These are phyloP conservation scores for Pelargonium cotyledonis DNA, from an alignment of 441 rosid genomes.

Conservation along the genomic window DNA sequence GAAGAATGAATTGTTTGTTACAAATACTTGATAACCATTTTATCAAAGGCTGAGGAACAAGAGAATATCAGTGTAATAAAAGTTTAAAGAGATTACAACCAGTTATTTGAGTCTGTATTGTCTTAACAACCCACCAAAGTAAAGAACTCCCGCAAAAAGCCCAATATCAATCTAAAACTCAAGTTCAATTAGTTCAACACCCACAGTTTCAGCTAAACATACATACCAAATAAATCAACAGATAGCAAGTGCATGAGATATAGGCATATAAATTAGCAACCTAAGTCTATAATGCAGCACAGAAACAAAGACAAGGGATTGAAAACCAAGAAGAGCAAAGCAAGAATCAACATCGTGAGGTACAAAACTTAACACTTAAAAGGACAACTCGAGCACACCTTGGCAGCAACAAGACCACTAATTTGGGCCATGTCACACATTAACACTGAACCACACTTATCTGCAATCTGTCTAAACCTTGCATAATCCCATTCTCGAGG, in stretches of 20 bases:
- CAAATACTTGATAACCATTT: not conserved
- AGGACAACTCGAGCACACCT: conserved; percentile 44
- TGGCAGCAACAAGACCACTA: conserved; percentile 88
- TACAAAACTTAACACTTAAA: conserved; percentile 1
- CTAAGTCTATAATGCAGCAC: not conserved
- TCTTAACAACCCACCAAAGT: not conserved
- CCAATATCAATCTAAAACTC: not conserved
- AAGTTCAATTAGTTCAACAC: not conserved
- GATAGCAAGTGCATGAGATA: not conserved
- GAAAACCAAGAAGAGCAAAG: not conserved
- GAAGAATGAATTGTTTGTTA: not conserved
- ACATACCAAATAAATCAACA: not conserved
- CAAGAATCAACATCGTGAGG: not conserved
- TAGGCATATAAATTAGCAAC: not conserved
- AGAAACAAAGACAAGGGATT: not conserved
- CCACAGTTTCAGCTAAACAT: not conserved
- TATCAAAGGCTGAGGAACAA: not conserved
- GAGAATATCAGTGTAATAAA: not conserved
- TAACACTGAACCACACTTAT: conserved; percentile 83
- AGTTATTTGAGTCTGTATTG: not conserved
- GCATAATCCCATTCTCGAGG: conserved; percentile 91
- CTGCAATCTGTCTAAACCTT: conserved; percentile 77
- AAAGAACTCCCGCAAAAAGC: not conserved
- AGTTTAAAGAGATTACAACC: not conserved
- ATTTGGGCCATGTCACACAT: conserved; percentile 99